Base-by-base conservation (phyloP, 805 yeast genomes). In the Torulaspora franciscae region DNA sequence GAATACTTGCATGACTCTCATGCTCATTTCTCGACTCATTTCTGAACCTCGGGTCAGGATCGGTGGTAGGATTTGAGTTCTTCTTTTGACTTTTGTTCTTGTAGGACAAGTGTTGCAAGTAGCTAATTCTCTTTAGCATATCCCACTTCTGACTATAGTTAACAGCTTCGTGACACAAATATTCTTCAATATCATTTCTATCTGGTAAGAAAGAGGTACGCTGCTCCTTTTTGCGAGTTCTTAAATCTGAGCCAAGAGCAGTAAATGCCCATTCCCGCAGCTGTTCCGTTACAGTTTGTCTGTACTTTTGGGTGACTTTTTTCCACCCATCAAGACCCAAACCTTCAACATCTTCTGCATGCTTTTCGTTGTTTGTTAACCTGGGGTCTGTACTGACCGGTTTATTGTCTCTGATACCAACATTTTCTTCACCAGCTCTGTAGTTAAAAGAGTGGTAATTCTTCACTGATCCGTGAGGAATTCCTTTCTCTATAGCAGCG, bases 361-460 rank as follows among this genome's bases (percentile, higher is more conserved):
- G 96, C 9, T 61, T 64, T n/a, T 68, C 68, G 55, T 75, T 84
- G 28, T 80, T 79, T 38, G 81, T 81, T 28, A 90, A 81, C 60
- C 98, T 77, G 0, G 90, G 75, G 63, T 91, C 98, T 0, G 81
- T 74, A 7, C 96, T 86, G 42, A 80, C 78, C 44, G 80, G 79
- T 68, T 91, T 91, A 58, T 77, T 79, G 47, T 89, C 96, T 45
- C 95, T 70, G 15, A 91, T 76, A 42, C 98, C 98, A 32, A 70
- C 67, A 59, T 91, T 91, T 24, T 87, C 95, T 45, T 76, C 83
- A 24, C 97, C 96, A 0, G 96, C 95, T 57, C 95, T 74, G 58
- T 86, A 80, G 62, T 90, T 91, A 68, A 90, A 91, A 0, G 95
- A 81, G 49, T 73, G 73, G 44, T 62, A 65, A 30, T 50, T 39